A percentile compares a stretch with the other conserved stretches of the same genome.
phyloP scores from a whole-genome alignment of 2,329 filamentous ascomycete genomes.

The Paecilomyces sp. region DNA sequence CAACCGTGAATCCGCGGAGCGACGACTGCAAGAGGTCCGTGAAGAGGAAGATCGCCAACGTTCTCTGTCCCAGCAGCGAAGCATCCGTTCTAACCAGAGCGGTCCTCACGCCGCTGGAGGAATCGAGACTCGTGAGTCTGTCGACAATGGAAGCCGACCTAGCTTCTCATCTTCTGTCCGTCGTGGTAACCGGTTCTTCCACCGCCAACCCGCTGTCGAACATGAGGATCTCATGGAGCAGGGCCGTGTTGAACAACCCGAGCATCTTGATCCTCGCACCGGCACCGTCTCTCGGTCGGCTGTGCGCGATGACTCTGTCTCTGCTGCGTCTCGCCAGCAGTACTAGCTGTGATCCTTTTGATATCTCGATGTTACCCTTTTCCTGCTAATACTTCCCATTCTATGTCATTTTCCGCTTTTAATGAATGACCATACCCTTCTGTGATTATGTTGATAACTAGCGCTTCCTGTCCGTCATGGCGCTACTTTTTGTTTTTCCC shows the following conservation, averaged over 20 bases:
- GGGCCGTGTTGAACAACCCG: conserved; percentile 32
- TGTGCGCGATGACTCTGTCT: conserved; percentile 8
- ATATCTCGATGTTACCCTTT: neutral
- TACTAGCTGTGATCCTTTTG: neutral
- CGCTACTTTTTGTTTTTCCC: neutral
- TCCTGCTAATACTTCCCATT: neutral
- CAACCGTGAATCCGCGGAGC: conserved; percentile 34
- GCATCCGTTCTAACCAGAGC: neutral
- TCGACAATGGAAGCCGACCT: conserved; percentile 13
- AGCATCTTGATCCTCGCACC: conserved; percentile 10
- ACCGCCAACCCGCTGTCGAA: conserved; percentile 31
- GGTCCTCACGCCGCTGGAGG: conserved; percentile 14
- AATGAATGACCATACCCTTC: neutral
- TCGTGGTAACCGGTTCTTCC: conserved; percentile 54
- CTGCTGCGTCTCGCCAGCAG: neutral
- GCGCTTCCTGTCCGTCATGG: neutral
- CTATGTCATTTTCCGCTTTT: neutral
- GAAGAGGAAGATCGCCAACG: neutral
- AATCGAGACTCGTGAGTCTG: conserved; percentile 14
- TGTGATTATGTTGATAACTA: neutral
- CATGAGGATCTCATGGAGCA: conserved; percentile 40
- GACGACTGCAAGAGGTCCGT: conserved; percentile 26
- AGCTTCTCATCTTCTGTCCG: conserved; percentile 36
- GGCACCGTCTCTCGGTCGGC: conserved; percentile 12
- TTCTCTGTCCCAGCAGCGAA: neutral